A percentile compares a stretch with the other conserved stretches of the same genome.
Evolutionary conservation across 306 rosid species (phyloP).

Genomic region (Prunus davidiana): DNA sequence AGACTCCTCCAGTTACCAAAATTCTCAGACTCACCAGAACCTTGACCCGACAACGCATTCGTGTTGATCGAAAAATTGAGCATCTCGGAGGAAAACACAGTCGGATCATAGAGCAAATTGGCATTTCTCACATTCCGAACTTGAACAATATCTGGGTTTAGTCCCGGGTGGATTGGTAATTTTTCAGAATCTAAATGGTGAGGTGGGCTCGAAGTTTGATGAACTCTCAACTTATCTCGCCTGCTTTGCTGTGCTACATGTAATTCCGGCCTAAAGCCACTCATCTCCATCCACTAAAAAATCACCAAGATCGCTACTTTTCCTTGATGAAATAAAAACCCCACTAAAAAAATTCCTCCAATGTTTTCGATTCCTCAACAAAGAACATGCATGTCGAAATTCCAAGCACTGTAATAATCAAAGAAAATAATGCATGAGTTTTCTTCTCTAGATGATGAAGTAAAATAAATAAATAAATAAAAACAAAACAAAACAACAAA

Average conservation of each 20-base stretch:
- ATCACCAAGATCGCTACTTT: not conserved
- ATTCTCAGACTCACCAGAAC: slow-evolving; percentile 17
- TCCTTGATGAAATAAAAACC: not conserved
- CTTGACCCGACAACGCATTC: slow-evolving; percentile 21
- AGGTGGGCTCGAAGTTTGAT: slow-evolving; percentile 18
- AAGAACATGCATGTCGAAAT: not conserved
- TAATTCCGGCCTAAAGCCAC: slow-evolving; percentile 55
- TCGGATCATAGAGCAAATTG: slow-evolving; percentile 49
- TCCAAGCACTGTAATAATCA: not conserved
- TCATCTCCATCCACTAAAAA: slow-evolving; percentile 48
- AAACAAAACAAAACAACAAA: not conserved
- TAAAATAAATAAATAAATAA: not conserved
- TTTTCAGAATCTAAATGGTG: slow-evolving; percentile 29
- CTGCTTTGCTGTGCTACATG: slow-evolving; percentile 90
- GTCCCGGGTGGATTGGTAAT: slow-evolving; percentile 18
- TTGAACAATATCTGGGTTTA: slow-evolving; percentile 47
- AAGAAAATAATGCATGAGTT: not conserved
- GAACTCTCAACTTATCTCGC: slow-evolving; percentile 76
- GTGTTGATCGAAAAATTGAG: slow-evolving; percentile 34
- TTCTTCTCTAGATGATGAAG: not conserved
- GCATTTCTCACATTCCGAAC: slow-evolving; percentile 55
- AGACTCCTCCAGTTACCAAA: slow-evolving; percentile 38
- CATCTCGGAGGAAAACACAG: slow-evolving; percentile 43
- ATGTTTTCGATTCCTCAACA: not conserved
- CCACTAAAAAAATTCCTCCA: not conserved